Percentiles rank a stretch among this genome's conserved stretches.
Evolutionary conservation across 495 filamentous ascomycete species (phyloP).

Genomic region (Penicillium waksmanii): DNA sequence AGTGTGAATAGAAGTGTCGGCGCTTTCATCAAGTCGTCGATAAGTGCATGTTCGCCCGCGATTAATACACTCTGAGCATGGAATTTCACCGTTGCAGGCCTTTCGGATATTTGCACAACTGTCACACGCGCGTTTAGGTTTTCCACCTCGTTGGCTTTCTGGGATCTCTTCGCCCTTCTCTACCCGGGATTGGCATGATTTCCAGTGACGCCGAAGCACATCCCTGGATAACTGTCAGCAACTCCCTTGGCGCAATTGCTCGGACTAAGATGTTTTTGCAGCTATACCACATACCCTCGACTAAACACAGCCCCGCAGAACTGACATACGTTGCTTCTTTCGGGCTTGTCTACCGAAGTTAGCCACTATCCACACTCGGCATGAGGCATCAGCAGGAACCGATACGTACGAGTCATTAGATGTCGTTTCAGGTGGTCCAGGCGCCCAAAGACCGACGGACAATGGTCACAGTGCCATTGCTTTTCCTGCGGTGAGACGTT

Average conservation of each 20-base stretch:
- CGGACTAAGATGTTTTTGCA: neutral
- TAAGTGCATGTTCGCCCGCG: constrained; percentile 36
- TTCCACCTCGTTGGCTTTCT: constrained; percentile 31
- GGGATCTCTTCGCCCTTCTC: constrained; percentile 30
- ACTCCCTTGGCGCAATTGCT: neutral
- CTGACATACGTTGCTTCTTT: constrained; percentile 26
- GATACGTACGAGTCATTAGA: constrained; percentile 31
- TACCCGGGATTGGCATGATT: constrained; percentile 35
- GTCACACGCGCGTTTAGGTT: constrained; percentile 42
- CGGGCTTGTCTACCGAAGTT: constrained; percentile 26
- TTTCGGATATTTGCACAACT: constrained; percentile 40
- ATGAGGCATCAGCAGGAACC: neutral
- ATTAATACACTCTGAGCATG: constrained; percentile 35
- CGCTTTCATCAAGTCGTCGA: constrained; percentile 23
- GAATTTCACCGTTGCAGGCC: constrained; percentile 33
- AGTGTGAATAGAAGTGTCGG: neutral
- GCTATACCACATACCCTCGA: constrained; percentile 34
- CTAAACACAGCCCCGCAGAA: constrained; percentile 39
- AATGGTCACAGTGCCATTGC: constrained; percentile 35
- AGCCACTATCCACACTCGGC: neutral
- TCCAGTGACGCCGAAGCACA: constrained; percentile 41
- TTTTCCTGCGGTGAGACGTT: constrained; percentile 14
- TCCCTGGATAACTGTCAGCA: constrained; percentile 24
- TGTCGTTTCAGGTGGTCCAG: constrained; percentile 41
- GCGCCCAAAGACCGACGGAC: constrained; percentile 34